A percentile compares a stretch with the other conserved stretches of the same genome.
phyloP scores from a whole-genome alignment of 2,329 filamentous ascomycete genomes.

The Neonectria neomacrospora region DNA sequence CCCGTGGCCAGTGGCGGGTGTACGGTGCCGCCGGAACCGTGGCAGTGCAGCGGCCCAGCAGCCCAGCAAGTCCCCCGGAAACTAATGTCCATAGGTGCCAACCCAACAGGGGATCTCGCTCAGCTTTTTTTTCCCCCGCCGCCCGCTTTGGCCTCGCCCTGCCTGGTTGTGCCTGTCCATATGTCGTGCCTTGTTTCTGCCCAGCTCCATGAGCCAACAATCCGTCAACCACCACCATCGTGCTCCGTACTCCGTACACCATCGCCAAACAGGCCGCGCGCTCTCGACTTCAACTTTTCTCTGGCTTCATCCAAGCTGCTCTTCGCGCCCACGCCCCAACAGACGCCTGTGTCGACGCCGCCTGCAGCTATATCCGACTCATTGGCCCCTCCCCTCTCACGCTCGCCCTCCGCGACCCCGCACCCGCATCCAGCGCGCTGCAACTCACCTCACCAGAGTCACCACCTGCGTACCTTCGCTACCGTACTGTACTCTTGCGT shows the following conservation, averaged over 20 bases:
- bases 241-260: neutral
- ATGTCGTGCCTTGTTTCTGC: conserved; percentile 23
- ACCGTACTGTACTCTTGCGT: neutral
- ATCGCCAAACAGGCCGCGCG: neutral
- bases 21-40: conserved; percentile 20
- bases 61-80: conserved; percentile 13
- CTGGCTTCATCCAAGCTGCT: conserved; percentile 7
- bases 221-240: conserved; percentile 1
- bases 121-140: conserved; percentile 5
- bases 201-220: conserved; percentile 3
- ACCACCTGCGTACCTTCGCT: neutral
- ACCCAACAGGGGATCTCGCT: conserved; percentile 15
- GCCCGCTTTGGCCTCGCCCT: conserved; percentile 15
- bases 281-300: neutral
- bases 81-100: conserved; percentile 14
- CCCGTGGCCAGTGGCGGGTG: conserved; percentile 5
- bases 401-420: conserved; percentile 35
- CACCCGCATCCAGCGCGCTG: conserved; percentile 29
- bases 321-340: conserved; percentile 5
- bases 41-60: conserved; percentile 26
- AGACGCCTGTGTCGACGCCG: conserved; percentile 5
- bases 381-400: conserved; percentile 34
- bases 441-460: neutral
- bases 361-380: conserved; percentile 29
- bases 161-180: conserved; percentile 1